phyloP scores from a whole-genome alignment of 1,139 yeast species.

The Protomyces pachydermus region DNA sequence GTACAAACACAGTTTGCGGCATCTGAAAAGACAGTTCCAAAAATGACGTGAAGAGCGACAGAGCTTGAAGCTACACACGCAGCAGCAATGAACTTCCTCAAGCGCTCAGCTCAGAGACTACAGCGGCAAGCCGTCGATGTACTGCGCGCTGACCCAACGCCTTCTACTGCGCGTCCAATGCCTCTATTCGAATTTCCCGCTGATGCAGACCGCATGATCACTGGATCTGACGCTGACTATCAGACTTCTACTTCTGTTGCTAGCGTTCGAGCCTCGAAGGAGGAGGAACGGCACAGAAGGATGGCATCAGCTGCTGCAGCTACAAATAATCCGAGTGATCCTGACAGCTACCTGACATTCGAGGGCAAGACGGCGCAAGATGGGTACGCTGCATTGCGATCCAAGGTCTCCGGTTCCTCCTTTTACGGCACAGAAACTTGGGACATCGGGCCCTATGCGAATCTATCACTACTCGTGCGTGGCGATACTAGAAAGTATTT shows the following conservation, averaged over 20 bases:
- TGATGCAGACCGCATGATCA: slow-evolving; percentile 11
- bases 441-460: slow-evolving; percentile 60
- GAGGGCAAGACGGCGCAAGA: slow-evolving; percentile 20
- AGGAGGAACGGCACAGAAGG: not conserved
- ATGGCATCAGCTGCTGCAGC: not conserved
- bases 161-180: slow-evolving; percentile 2
- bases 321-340: not conserved
- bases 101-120: slow-evolving; percentile 6
- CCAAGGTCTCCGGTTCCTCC: slow-evolving; percentile 49
- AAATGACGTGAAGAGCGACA: not conserved
- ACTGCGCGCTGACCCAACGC: slow-evolving; percentile 17
- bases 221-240: slow-evolving; percentile 20
- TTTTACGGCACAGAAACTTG: slow-evolving; percentile 39
- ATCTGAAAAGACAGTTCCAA: not conserved
- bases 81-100: slow-evolving; percentile 6
- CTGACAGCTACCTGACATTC: slow-evolving; percentile 3
- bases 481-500: slow-evolving; percentile 73
- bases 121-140: slow-evolving; percentile 19
- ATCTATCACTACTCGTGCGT: slow-evolving; percentile 63
- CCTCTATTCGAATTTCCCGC: slow-evolving; percentile 10
- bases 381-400: slow-evolving; percentile 85
- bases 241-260: slow-evolving; percentile 3
- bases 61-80: too few relatives aligned
- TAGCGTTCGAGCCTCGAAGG: not conserved
- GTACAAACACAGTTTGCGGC: too few relatives aligned